Percentiles rank a stretch among this genome's conserved stretches.
Conservation (phyloP, 2,329 filamentous ascomycete genomes). For the Aureobasidium sp. region DNA sequence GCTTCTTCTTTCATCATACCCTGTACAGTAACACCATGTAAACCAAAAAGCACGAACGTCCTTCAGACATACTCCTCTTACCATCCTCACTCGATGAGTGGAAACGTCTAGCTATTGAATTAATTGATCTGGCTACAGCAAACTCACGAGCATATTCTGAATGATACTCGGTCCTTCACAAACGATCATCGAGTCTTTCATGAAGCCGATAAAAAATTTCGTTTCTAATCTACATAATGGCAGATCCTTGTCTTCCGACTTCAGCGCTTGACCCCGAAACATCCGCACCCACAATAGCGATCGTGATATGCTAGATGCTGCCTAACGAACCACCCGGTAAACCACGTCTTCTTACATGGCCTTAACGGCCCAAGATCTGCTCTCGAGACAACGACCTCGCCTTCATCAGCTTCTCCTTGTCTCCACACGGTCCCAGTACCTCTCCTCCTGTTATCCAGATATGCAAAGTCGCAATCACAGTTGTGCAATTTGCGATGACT, state of each 20-base stretch:
- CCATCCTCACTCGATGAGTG: neutral
- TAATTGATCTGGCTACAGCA: too few species aligned
- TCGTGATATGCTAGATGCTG: slow-evolving; percentile 11
- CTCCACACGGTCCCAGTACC: neutral
- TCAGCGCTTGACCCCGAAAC: slow-evolving; percentile 2
- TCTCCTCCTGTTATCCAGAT: neutral
- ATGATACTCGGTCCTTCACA: too few species aligned
- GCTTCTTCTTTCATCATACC: neutral
- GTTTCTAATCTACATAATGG: too few species aligned
- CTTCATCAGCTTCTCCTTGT: neutral
- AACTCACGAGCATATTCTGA: too few species aligned
- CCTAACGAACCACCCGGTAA: slow-evolving; percentile 7
- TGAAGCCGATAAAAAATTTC: too few species aligned
- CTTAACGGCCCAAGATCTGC: neutral
- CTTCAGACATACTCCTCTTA: neutral
- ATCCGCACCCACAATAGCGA: slow-evolving; percentile 1
- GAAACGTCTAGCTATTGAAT: neutral
- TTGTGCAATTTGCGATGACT: slow-evolving; percentile 3
- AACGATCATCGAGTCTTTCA: too few species aligned
- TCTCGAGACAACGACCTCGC: neutral
- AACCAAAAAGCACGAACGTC: slow-evolving; percentile 1
- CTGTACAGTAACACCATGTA: slow-evolving; percentile 10
- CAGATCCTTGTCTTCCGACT: too few species aligned
- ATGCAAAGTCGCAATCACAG: slow-evolving; percentile 12
- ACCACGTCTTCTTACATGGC: slow-evolving; percentile 6